Evolutionary conservation across 306 rosid species (phyloP), one percentile per base, ranked within the genome.

Genomic region (Begonia peltatifolia): DNA sequence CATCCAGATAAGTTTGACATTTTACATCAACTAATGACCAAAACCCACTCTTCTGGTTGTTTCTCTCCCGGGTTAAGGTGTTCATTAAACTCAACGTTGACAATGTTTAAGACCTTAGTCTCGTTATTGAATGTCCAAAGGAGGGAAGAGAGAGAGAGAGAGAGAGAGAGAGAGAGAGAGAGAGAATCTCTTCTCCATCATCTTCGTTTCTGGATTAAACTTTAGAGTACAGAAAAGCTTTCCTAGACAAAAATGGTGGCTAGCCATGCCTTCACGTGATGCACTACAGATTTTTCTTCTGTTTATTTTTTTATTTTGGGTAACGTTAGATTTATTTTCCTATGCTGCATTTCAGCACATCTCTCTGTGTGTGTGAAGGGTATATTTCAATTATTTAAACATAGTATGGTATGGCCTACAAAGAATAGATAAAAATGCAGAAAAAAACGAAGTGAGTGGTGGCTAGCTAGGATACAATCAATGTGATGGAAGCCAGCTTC

Each of bases 251-350:
- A 71, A 74, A 71, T 73, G 67, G 86, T 49, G 82, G 77, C 57
- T 9, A 14, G 49, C 53, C 47, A 66, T 68, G 63, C 74, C 68
- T 71, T 78, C 84, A 75, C 86, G 78, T 71, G 86, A 71, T 68
- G 69, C 61, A 55, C 68, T 73, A 65, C 68, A 66, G 69, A 23
- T 58, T 71, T 77, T 73, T 78, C 35, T 25, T 25, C 2, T 25
- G 0, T 25, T 2, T 25, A 1, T 25, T 25, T 25, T 25, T 25
- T 1, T 25, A 25, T 25, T 25, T 25, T 25, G 35, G 35, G 35
- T 25, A 25, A 25, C 35, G 35, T 25, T 25, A 6, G 35, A 25
- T 25, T 6, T 25, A 25, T 25, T 25, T 25, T 25, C 35, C 1
- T 25, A 25, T 25, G 35, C 35, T 25, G 35, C 35, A 25, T 25